Evolutionary conservation across 169 alveolate species (phyloP).

Genomic region (Cryptosporidium viatorum): DNA sequence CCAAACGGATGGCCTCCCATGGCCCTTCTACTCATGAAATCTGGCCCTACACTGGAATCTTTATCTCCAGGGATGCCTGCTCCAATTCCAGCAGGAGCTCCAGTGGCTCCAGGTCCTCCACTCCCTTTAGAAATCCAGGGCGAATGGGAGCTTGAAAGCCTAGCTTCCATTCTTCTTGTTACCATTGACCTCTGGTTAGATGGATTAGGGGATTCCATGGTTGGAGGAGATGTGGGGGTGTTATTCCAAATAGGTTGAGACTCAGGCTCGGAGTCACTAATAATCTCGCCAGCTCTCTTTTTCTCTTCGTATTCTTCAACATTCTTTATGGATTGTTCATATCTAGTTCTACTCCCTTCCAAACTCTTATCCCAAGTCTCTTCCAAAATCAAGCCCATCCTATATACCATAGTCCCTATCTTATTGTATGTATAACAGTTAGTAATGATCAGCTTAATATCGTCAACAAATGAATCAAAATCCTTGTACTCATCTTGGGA

Average conservation of each 20-base stretch:
- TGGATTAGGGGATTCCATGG: conserved; percentile 56
- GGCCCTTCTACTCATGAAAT: conserved; percentile 18
- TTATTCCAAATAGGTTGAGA: conserved; percentile 48
- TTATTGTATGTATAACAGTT: conserved; percentile 91
- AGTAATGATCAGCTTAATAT: conserved; percentile 86
- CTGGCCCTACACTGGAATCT: conserved; percentile 4
- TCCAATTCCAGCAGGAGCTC: neutral
- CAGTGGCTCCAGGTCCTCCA: neutral
- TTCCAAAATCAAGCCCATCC: conserved; percentile 69
- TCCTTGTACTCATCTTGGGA: conserved; percentile 85
- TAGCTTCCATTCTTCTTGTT: conserved; percentile 73
- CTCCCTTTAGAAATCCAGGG: conserved; percentile 30
- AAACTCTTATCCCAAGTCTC: conserved; percentile 72
- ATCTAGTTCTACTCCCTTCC: conserved; percentile 52
- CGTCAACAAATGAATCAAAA: conserved; percentile 87
- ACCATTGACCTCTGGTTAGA: conserved; percentile 72
- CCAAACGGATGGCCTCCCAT: neutral
- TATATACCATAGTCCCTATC: conserved; percentile 73
- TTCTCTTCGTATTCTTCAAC: conserved; percentile 62
- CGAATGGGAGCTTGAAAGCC: conserved; percentile 35
- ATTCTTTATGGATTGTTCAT: conserved; percentile 52
- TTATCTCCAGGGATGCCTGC: neutral
- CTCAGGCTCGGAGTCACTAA: conserved; percentile 71
- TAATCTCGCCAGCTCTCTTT: conserved; percentile 53
- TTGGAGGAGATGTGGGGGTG: conserved; percentile 67